Evolutionary conservation across 106 monocot species (phyloP).

Genomic region (Allium fistulosum): DNA sequence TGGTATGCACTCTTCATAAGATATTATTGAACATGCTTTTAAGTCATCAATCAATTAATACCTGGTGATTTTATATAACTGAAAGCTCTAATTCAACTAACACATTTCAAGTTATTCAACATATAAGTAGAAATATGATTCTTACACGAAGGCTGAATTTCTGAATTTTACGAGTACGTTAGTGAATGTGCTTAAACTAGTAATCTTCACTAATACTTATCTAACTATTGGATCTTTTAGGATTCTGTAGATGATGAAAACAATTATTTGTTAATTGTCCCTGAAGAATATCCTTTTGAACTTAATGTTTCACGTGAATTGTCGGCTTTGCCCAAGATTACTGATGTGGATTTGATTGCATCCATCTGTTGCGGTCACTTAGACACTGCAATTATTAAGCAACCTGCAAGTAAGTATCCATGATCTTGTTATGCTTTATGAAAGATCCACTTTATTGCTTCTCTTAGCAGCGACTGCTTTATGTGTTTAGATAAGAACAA

Average conservation of each 20-base stretch:
- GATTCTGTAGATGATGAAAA: slow-evolving; percentile 39
- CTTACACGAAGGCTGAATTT: not conserved
- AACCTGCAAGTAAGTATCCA: slow-evolving; percentile 22
- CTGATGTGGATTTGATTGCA: slow-evolving; percentile 52
- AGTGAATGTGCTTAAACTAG: not conserved
- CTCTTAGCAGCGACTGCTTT: not conserved
- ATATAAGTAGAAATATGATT: no score
- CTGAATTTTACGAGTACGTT: not conserved
- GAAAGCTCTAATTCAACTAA: not conserved
- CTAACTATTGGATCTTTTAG: slow-evolving; percentile 22
- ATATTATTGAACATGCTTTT: not conserved
- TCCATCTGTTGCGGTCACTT: slow-evolving; percentile 69
- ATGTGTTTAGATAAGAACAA: no score
- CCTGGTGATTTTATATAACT: not conserved
- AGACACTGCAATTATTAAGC: slow-evolving; percentile 44
- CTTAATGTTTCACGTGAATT: slow-evolving; percentile 25
- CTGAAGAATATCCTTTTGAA: slow-evolving; percentile 35
- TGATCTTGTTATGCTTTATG: not conserved
- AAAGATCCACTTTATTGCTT: not conserved
- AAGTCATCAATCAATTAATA: not conserved
- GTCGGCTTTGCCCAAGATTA: slow-evolving; percentile 47
- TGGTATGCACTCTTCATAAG: not conserved
- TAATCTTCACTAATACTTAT: not conserved
- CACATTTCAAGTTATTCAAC: not conserved
- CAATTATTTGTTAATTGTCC: slow-evolving; percentile 42